A percentile compares a stretch with the other conserved stretches of the same genome.
Conservation (phyloP, 1,284 basidiomycete genomes). For the Marasmius tenuissimus region DNA sequence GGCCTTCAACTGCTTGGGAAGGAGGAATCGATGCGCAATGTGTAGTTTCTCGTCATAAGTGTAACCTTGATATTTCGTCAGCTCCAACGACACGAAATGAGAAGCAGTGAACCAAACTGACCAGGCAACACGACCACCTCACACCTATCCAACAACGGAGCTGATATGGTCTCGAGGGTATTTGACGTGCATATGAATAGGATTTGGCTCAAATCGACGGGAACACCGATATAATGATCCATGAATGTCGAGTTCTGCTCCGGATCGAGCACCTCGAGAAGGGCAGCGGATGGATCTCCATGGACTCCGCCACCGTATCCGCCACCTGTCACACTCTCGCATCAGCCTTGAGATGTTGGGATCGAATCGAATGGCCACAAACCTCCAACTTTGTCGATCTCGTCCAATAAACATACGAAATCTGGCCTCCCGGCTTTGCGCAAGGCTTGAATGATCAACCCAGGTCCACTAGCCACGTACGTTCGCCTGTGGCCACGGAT, state of each 20-base stretch:
- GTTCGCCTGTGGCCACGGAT: slow-evolving; percentile 87
- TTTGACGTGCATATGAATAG: slow-evolving; percentile 92
- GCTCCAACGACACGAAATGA: slow-evolving; percentile 1
- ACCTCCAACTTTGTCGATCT: slow-evolving; percentile 87
- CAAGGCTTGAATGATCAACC: slow-evolving; percentile 85
- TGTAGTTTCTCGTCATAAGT: slow-evolving; percentile 90
- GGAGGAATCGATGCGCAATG: slow-evolving; percentile 81
- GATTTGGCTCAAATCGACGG: slow-evolving; percentile 84
- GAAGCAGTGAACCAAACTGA: slow-evolving; percentile 27
- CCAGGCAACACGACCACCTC: slow-evolving; percentile 71
- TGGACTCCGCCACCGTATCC: slow-evolving; percentile 65
- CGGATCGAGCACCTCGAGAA: slow-evolving; percentile 89
- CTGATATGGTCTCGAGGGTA: slow-evolving; percentile 84
- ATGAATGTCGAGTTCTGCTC: slow-evolving; percentile 89
- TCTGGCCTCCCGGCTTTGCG: slow-evolving; percentile 84
- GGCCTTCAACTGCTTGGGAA: slow-evolving; percentile 80
- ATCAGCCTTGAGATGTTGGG: background rate
- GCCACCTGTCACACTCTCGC: background rate
- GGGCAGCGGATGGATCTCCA: slow-evolving; percentile 85
- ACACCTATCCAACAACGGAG: slow-evolving; percentile 77
- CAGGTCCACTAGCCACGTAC: slow-evolving; percentile 88
- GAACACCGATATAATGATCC: slow-evolving; percentile 91
- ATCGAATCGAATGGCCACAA: slow-evolving; percentile 19
- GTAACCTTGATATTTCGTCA: slow-evolving; percentile 55
- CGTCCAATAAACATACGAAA: slow-evolving; percentile 79